A percentile compares a stretch with the other conserved stretches of the same genome.
These are phyloP conservation scores for Eutrema salsugineum DNA, from an alignment of 441 rosid genomes.

Conservation along the genomic window DNA sequence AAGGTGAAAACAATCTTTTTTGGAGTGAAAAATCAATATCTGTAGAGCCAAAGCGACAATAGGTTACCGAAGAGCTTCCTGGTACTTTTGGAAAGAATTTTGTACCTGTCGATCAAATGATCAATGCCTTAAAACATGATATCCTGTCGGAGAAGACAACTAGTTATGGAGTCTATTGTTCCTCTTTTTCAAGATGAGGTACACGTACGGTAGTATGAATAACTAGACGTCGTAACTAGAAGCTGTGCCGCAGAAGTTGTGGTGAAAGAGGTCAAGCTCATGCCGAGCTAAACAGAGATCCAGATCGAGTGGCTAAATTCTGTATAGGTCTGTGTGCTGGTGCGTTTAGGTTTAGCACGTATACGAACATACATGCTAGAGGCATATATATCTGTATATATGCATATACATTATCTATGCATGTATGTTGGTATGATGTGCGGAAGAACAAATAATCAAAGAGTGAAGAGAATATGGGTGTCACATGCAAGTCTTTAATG, in stretches of 20 bases:
- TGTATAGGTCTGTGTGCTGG: not conserved
- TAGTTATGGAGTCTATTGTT: not conserved
- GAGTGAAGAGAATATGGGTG: not conserved
- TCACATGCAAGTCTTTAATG: constrained; percentile 1
- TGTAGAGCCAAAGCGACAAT: not conserved
- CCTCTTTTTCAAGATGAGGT: not conserved
- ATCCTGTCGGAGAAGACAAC: not conserved
- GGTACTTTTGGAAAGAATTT: not conserved
- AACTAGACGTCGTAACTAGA: too few relatives aligned
- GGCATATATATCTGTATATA: too few relatives aligned
- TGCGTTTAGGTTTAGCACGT: not conserved
- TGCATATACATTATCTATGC: not conserved
- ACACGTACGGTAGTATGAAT: not conserved
- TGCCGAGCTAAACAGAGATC: not conserved
- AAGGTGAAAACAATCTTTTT: too few relatives aligned
- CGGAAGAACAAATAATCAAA: not conserved
- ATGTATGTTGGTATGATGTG: not conserved
- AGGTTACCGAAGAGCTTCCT: not conserved
- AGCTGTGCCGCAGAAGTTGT: not conserved
- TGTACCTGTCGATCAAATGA: not conserved
- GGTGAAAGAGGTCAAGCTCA: not conserved
- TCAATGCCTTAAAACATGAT: not conserved
- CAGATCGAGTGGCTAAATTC: not conserved
- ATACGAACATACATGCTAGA: constrained; percentile 7
- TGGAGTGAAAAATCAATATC: not conserved